Evolutionary conservation across 2,329 filamentous ascomycete species (phyloP), one percentile per base, ranked within the genome.

Genomic region (Achaetomium macrosporum): DNA sequence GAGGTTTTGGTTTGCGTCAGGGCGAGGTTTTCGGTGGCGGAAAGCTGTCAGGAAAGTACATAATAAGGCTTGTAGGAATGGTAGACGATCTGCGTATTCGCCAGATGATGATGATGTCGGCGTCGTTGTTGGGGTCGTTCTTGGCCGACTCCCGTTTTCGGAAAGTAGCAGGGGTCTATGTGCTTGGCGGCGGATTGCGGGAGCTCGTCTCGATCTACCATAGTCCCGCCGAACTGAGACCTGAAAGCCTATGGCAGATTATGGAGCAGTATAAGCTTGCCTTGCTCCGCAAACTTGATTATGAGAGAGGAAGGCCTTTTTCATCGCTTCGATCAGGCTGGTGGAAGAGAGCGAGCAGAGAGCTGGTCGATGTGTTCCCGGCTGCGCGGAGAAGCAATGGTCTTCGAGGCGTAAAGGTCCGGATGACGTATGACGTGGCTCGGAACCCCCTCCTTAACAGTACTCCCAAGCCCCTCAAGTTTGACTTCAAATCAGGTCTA

Each of bases 81-180:
- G 16, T 17, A 8, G 44, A 31, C 12, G 45, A 30, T 12, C 11
- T 35, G 39, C 39, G 37, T 19, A 29, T 25, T 11, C 16, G 17
- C 33, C 33, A 46, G 41, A 25, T 35, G 46, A 30, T n/a, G 55
- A 45, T 53, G 53, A 54, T 55, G 56, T 55, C 44, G 53, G 44
- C 44, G 55, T 39, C 50, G 52, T 43, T 43, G 43, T 46, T 44
- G 44, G 39, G 43, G 30, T 36, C 35, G 43, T 49, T 31, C 56
- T 57, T 57, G 56, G 56, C 53, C 41, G 37, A 46, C n/a, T 33
- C 36, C 53, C 50, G 47, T 40, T 53, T 53, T 35, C 29, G 43
- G 50, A 40, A 51, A 44, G n/a, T 16, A 16, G 11, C 50, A 35
- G 50, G 55, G 50, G 48, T 47, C 17, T 29, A 16, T 42, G 42